Percentiles rank a stretch among this genome's conserved stretches.
phyloP scores from a whole-genome alignment of 768 basidiomycete genomes.

The Boletus tylopilopsis region DNA sequence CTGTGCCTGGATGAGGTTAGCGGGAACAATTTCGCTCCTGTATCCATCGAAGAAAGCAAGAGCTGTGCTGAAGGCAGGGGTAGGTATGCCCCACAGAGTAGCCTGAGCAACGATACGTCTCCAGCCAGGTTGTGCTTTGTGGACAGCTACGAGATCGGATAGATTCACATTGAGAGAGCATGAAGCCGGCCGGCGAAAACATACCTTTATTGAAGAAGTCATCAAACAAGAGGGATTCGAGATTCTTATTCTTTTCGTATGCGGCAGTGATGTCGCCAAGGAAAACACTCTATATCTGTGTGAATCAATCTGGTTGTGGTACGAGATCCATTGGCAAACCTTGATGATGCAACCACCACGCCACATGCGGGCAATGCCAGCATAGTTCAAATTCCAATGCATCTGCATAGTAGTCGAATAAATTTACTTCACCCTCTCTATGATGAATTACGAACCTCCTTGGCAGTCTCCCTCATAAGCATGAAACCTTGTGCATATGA shows the following conservation, averaged over 20 bases:
- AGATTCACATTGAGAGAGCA: background rate
- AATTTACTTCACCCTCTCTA: background rate
- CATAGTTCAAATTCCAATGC: constrained; percentile 92
- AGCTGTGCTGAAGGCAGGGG: constrained; percentile 97
- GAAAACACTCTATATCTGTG: constrained; percentile 68
- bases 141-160: constrained; percentile 53
- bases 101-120: constrained; percentile 95
- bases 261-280: constrained; percentile 89
- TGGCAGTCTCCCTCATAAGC: constrained; percentile 97
- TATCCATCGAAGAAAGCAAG: constrained; percentile 99
- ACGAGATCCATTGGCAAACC: constrained; percentile 35
- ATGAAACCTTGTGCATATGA: constrained; percentile 99
- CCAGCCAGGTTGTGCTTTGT: constrained; percentile 97
- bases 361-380: constrained; percentile 99
- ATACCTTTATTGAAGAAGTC: constrained; percentile 95
- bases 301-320: constrained; percentile 11
- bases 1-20: constrained; percentile 94
- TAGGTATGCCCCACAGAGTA: constrained; percentile 95
- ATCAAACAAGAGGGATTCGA: constrained; percentile 93
- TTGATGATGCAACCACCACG: constrained; percentile 99
- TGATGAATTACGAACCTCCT: constrained; percentile 54
- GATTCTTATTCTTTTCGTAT: constrained; percentile 75
- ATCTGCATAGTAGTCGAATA: constrained; percentile 38
- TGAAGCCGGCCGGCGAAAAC: background rate
- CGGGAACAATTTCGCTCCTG: constrained; percentile 90